Conservation (phyloP, 805 yeast species). For the Wickerhamiella parazyma region DNA sequence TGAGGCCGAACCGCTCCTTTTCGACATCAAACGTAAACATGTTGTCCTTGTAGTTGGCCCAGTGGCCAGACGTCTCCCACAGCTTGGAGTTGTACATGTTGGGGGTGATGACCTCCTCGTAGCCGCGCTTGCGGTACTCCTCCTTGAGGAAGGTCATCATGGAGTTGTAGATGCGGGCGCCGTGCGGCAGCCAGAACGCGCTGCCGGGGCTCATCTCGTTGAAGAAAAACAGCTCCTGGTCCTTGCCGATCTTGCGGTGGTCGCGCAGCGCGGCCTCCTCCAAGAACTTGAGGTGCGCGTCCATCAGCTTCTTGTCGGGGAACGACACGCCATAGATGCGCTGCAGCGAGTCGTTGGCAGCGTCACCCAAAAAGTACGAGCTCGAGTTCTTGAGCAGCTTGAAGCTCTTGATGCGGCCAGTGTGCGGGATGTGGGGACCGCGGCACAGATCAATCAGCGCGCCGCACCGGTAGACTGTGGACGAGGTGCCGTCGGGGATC, state of each 20-base stretch:
- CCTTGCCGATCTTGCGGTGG: constrained; percentile 91
- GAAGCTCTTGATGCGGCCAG: constrained; percentile 90
- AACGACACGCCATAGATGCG: constrained; percentile 95
- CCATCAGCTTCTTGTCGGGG: constrained; percentile 96
- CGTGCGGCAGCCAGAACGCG: constrained; percentile 98
- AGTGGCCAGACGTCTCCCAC: constrained; percentile 98
- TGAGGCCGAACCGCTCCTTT: constrained; percentile 86
- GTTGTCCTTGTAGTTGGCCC: constrained; percentile 95
- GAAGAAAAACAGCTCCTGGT: constrained; percentile 90
- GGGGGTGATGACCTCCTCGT: constrained; percentile 97
- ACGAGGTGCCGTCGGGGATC: constrained; percentile 88
- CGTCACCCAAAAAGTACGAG: constrained; percentile 89
- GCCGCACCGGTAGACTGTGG: constrained; percentile 97
- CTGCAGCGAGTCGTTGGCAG: constrained; percentile 86
- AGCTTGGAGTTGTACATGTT: constrained; percentile 95
- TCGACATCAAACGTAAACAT: constrained; percentile 96
- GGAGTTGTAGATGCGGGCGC: constrained; percentile 90
- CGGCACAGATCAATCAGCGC: constrained; percentile 91
- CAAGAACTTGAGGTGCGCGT: constrained; percentile 83
- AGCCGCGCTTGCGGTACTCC: constrained; percentile 88
- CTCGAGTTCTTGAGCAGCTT: constrained; percentile 91
- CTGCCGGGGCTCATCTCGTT: constrained; percentile 97
- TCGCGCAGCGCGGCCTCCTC: constrained; percentile 89
- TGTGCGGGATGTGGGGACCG: constrained; percentile 96
- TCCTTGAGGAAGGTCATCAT: constrained; percentile 63